Percentiles rank a stretch among this genome's conserved stretches.
These are phyloP conservation scores for Pinus taeda DNA, from an alignment of 75 land plant genomes.

Conservation along the genomic window DNA sequence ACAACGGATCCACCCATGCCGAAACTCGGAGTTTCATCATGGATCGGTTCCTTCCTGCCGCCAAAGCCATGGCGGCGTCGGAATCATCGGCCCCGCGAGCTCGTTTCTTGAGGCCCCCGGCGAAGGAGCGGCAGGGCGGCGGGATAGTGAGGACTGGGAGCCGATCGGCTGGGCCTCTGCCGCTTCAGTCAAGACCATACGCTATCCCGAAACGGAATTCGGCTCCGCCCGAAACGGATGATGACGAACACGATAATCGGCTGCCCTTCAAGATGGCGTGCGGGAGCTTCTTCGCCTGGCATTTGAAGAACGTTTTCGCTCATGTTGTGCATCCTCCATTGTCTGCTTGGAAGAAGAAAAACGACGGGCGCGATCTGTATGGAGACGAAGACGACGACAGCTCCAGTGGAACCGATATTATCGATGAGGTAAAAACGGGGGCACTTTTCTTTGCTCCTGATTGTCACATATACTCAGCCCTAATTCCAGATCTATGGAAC, in stretches of 20 bases:
- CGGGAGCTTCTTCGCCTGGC: background rate
- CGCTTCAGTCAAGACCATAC: background rate
- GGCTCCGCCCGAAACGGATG: background rate
- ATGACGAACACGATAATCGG: background rate
- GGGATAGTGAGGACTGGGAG: background rate
- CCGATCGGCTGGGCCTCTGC: background rate
- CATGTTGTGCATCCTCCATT: background rate
- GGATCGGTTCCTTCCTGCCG: conserved; percentile 9
- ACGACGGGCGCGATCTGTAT: background rate
- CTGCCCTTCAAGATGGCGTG: background rate
- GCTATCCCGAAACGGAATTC: background rate
- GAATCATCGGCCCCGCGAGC: background rate
- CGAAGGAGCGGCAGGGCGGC: too few relatives aligned
- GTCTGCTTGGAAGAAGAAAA: background rate
- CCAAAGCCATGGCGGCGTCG: conserved; percentile 1
- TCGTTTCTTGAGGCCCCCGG: too few relatives aligned
- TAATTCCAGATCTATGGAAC: too few relatives aligned
- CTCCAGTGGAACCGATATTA: conserved; percentile 3
- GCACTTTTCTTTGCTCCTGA: too few relatives aligned
- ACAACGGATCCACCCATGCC: background rate
- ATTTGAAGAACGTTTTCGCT: background rate
- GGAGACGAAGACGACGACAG: background rate
- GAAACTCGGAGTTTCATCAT: background rate
- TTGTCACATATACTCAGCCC: too few relatives aligned
- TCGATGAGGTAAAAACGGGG: background rate